A percentile compares a stretch with the other conserved stretches of the same genome.
Evolutionary conservation across 176 grass and related monocot genomes (phyloP).

Genomic region (Olyra latifolia): DNA sequence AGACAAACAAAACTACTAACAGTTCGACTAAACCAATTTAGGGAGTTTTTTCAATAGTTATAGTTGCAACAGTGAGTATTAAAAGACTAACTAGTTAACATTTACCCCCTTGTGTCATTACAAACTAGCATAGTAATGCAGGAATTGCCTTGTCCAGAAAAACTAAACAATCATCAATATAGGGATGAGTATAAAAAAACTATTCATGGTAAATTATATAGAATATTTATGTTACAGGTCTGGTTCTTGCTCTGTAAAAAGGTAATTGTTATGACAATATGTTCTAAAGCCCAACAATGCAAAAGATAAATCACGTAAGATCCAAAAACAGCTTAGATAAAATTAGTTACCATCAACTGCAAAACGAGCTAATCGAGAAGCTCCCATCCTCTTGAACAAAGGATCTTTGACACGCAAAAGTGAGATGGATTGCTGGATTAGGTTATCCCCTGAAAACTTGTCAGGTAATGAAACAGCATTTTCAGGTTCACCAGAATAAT

Average conservation of each 20-base stretch:
- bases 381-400: slow-evolving; percentile 90
- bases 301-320: slow-evolving; percentile 12
- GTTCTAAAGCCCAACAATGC: slow-evolving; percentile 15
- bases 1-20: background rate
- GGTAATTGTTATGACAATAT: background rate
- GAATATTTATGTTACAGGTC: background rate
- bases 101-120: background rate
- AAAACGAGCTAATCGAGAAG: slow-evolving; percentile 78
- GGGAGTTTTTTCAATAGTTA: background rate
- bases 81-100: background rate
- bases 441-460: slow-evolving; percentile 83
- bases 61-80: background rate
- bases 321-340: background rate
- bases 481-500: slow-evolving; percentile 29
- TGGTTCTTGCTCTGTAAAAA: background rate
- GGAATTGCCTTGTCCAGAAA: background rate
- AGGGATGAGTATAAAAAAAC: background rate
- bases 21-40: background rate
- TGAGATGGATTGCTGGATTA: slow-evolving; percentile 79
- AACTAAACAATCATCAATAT: slow-evolving; percentile 9
- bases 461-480: slow-evolving; percentile 15
- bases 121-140: background rate
- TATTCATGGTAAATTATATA: background rate
- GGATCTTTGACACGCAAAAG: slow-evolving; percentile 93
- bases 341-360: slow-evolving; percentile 78